These are phyloP conservation scores for Colletotrichum liriopes DNA, from an alignment of 2,329 filamentous ascomycete species.

Conservation along the genomic window DNA sequence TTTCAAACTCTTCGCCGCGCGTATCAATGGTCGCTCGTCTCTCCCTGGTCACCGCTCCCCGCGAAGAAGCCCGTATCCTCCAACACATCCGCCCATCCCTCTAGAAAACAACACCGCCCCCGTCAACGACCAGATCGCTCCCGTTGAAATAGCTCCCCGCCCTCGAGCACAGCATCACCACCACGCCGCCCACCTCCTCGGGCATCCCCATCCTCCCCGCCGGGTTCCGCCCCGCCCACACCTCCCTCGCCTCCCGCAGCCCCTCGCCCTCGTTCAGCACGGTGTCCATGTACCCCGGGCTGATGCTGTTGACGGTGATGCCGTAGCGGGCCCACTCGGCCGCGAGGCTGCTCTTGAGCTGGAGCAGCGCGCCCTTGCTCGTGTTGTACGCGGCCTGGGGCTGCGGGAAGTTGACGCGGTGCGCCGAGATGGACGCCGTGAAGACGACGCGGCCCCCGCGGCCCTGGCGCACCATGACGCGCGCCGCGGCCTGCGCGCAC, in stretches of 20 bases:
- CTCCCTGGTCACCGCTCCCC: background rate
- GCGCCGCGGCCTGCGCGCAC: slow-evolving; percentile 75
- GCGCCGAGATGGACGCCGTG: slow-evolving; percentile 78
- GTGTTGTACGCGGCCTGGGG: slow-evolving; percentile 82
- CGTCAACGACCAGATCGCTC: slow-evolving; percentile 76
- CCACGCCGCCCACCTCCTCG: slow-evolving; percentile 74
- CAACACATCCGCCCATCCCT: no score
- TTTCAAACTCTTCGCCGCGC: background rate
- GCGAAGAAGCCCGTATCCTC: background rate
- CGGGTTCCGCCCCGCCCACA: slow-evolving; percentile 74
- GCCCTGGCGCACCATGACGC: slow-evolving; percentile 66
- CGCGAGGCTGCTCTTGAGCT: slow-evolving; percentile 76
- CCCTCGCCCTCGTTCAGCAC: slow-evolving; percentile 78
- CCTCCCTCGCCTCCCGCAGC: slow-evolving; percentile 65
- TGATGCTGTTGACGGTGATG: slow-evolving; percentile 79
- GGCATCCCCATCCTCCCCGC: slow-evolving; percentile 76
- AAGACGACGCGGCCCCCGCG: slow-evolving; percentile 76
- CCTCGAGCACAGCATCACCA: slow-evolving; percentile 73
- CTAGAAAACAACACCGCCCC: slow-evolving; percentile 55
- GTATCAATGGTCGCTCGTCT: background rate
- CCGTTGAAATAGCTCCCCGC: slow-evolving; percentile 80
- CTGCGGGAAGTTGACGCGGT: slow-evolving; percentile 80
- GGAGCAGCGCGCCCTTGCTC: slow-evolving; percentile 77
- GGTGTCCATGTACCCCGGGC: slow-evolving; percentile 85
- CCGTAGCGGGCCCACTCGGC: slow-evolving; percentile 82